Base-by-base conservation (phyloP, 208 protist genomes). In the Herpetomonas samuelpessoai region DNA sequence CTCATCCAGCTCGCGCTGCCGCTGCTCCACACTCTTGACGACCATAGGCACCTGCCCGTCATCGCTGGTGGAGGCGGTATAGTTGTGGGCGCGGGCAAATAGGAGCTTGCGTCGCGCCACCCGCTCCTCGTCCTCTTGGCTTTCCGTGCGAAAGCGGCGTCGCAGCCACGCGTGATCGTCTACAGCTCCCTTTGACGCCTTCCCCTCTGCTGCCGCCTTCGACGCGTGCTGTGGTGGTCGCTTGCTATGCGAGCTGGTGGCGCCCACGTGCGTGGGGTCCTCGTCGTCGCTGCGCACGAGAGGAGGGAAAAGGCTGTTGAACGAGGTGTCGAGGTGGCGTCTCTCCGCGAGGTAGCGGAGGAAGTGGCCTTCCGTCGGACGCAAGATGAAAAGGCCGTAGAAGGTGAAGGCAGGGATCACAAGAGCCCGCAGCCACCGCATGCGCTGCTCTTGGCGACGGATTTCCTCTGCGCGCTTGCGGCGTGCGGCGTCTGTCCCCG, bases 341-440 rank as follows among this genome's bases (percentile, higher is more conserved):
- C 86, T 79, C 68, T 88, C 82, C 2, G 79, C 82, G 26, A 88
- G 31, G 64, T 92, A 89, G 22, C 86, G 78, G 22, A 89, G 45
- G 38, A 92, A 92, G 56, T 92, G 86, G 1, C 86, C 86, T 58
- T 92, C 76, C 19, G 72, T 81, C 19, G 86, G 86, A 3, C 86
- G 78, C 1, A 81, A 35, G 29, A 92, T 27, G 51, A 86, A 83
- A 12, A 92, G 69, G 0, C 76, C 79, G 53, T 80, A 85, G 12
- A 71, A 6, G 18, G 68, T 57, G 65, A 92, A 88, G 26, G 48
- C 65, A 3, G 82, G 82, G 19, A 92, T 64, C 6, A 89, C 57
- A 18, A 88, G 74, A 12, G 69, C 56, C n/a, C 83, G 79, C 52
- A 91, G 54, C 70, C 80, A 80, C 22, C 71, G 71, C 12, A 76